Conservation (phyloP, 2,329 filamentous ascomycete genomes). For the Ustulina deusta region DNA sequence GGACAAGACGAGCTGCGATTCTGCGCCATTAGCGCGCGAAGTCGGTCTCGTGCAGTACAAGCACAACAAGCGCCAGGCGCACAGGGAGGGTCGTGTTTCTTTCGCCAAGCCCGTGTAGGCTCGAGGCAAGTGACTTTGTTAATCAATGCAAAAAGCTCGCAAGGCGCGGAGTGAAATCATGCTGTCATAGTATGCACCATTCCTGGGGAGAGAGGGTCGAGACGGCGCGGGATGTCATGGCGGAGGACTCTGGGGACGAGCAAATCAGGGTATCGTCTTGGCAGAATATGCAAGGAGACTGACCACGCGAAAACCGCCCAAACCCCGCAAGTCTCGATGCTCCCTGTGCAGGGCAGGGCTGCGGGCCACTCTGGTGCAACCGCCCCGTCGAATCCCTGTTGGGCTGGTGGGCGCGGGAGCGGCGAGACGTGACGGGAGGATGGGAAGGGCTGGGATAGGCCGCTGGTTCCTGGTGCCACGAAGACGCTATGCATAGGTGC, state of each 20-base stretch:
- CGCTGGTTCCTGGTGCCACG: conserved; percentile 38
- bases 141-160: conserved; percentile 41
- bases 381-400: conserved; percentile 33
- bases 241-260: conserved; percentile 30
- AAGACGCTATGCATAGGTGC: conserved; percentile 40
- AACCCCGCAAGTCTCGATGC: conserved; percentile 38
- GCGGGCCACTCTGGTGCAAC: conserved; percentile 35
- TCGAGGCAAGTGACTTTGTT: conserved; percentile 34
- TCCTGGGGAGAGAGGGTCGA: conserved; percentile 29
- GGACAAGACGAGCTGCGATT: conserved; percentile 6
- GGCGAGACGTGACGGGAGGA: conserved; percentile 21
- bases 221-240: conserved; percentile 38
- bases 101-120: conserved; percentile 28
- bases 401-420: conserved; percentile 22
- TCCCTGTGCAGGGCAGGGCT: conserved; percentile 26
- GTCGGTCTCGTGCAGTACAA: conserved; percentile 13
- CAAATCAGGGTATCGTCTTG: conserved; percentile 40
- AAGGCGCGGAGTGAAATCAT: conserved; percentile 38
- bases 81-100: conserved; percentile 29
- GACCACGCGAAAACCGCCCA: conserved; percentile 36
- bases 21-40: conserved; percentile 35
- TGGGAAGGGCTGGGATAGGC: conserved; percentile 16
- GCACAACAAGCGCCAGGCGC: conserved; percentile 32
- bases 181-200: conserved; percentile 38
- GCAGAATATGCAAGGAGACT: conserved; percentile 38